phyloP scores from a whole-genome alignment of 148 eudicot genomes.

The Fallopia convolvulus region DNA sequence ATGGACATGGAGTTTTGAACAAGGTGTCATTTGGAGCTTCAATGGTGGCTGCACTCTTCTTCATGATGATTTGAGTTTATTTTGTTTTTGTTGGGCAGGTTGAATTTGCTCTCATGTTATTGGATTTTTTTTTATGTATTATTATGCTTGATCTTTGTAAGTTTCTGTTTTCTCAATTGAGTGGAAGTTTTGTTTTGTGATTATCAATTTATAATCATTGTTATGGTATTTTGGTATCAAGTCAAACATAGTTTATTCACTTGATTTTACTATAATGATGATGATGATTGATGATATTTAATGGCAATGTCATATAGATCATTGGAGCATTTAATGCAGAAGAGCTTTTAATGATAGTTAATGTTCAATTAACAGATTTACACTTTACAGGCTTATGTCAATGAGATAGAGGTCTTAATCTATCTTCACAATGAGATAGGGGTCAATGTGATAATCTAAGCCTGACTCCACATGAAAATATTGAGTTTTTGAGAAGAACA shows the following conservation, averaged over 20 bases:
- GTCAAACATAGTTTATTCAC: not conserved
- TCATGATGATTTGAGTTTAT: slow-evolving; percentile 18
- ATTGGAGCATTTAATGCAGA: not conserved
- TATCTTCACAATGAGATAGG: not conserved
- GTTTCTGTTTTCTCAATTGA: slow-evolving; percentile 1
- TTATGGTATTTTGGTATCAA: not conserved
- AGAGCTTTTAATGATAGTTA: not conserved
- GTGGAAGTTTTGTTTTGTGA: not conserved
- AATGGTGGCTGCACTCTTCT: slow-evolving; percentile 9
- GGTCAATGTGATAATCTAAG: too few species aligned
- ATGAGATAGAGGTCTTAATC: not conserved
- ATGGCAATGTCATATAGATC: not conserved
- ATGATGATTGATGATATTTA: not conserved
- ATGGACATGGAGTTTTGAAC: slow-evolving; percentile 8
- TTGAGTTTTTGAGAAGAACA: not conserved
- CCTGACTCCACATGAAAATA: not conserved
- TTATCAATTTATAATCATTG: not conserved
- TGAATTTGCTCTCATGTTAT: not conserved
- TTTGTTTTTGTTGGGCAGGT: not conserved
- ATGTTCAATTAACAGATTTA: not conserved
- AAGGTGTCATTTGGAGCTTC: slow-evolving; percentile 17
- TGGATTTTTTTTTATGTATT: not conserved
- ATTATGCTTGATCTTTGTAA: not conserved
- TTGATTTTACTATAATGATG: not conserved
- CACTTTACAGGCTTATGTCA: not conserved